phyloP scores from a whole-genome alignment of 805 yeast species.

The Candida ipomoeae region DNA sequence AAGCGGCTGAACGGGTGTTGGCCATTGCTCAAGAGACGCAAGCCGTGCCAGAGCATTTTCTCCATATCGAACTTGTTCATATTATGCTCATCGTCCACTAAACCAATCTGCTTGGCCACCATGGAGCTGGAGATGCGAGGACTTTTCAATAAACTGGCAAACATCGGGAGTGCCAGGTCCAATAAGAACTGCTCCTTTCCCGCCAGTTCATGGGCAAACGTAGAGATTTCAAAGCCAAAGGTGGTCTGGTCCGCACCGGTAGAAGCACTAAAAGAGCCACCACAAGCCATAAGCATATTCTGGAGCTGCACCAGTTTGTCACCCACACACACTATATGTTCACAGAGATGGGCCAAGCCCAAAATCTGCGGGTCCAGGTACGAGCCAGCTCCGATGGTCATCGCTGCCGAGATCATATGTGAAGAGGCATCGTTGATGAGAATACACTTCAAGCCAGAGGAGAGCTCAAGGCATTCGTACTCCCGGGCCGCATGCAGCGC shows the following conservation, averaged over 20 bases:
- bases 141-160: constrained; percentile 46
- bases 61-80: constrained; percentile 43
- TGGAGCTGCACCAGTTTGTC: constrained; percentile 26
- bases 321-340: constrained; percentile 56
- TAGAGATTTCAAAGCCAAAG: constrained; percentile 60
- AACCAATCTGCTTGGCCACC: constrained; percentile 50
- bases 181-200: constrained; percentile 33
- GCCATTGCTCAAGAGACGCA: constrained; percentile 45
- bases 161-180: constrained; percentile 43
- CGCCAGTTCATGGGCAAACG: constrained; percentile 23
- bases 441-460: constrained; percentile 66
- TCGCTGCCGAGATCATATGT: constrained; percentile 61
- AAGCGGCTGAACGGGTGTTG: constrained; percentile 57
- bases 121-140: constrained; percentile 47
- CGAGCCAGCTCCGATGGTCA: constrained; percentile 79
- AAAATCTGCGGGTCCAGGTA: constrained; percentile 68
- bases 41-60: constrained; percentile 57
- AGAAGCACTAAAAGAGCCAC: constrained; percentile 63
- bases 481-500: constrained; percentile 30
- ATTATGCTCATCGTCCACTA: constrained; percentile 64
- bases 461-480: constrained; percentile 46
- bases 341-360: constrained; percentile 90
- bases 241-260: constrained; percentile 67
- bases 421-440: constrained; percentile 73
- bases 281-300: constrained; percentile 51